Conservation (phyloP, 352 stramenopile species). For the Porosira glacialis region DNA sequence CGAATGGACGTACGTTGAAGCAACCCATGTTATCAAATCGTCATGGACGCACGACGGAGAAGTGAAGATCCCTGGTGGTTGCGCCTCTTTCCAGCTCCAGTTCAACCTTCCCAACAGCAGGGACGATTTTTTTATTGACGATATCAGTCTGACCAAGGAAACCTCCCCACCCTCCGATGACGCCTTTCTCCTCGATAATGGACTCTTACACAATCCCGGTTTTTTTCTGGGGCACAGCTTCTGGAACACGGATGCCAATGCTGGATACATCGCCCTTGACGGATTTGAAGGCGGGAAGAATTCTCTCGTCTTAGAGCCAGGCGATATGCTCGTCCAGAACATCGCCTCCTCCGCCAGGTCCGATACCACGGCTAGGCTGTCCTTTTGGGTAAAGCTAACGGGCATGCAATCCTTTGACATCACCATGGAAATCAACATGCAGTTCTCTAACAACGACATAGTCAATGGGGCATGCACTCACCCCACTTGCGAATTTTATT, state of each 20-base stretch:
- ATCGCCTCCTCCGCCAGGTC: constrained; percentile 5
- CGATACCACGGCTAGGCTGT: constrained; percentile 17
- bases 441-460: constrained; percentile 28
- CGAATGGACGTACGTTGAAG: constrained; percentile 28
- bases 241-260: constrained; percentile 27
- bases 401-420: constrained; percentile 6
- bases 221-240: constrained; percentile 32
- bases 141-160: constrained; percentile 31
- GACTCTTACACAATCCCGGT: constrained; percentile 42
- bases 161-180: not conserved
- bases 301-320: constrained; percentile 20
- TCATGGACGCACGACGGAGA: constrained; percentile 34
- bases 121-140: constrained; percentile 28
- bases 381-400: constrained; percentile 23
- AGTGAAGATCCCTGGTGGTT: constrained; percentile 12
- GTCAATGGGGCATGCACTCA: constrained; percentile 19
- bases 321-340: constrained; percentile 27
- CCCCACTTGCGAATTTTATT: constrained; percentile 15
- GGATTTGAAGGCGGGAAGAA: constrained; percentile 9
- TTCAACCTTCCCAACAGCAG: constrained; percentile 11
- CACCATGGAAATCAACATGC: constrained; percentile 24
- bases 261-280: constrained; percentile 12
- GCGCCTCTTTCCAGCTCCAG: constrained; percentile 43
- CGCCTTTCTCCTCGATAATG: not conserved
- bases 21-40: constrained; percentile 27